Conservation (phyloP, 306 rosid genomes). For the Senna siamea region DNA sequence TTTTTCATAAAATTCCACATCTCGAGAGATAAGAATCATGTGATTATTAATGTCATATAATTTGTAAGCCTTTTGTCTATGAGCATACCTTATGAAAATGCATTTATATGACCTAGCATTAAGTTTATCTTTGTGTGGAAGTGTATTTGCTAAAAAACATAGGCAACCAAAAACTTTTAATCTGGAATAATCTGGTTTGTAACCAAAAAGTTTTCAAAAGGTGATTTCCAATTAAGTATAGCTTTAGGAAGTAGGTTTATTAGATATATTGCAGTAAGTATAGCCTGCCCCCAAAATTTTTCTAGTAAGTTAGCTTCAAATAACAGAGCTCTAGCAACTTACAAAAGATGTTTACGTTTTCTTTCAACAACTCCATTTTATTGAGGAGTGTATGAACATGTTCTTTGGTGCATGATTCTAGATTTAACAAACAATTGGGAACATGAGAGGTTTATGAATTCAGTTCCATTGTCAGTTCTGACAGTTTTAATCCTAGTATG, state of each 20-base stretch:
- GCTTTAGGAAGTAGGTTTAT: not conserved
- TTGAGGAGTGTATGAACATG: not conserved
- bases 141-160: not conserved
- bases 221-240: not conserved
- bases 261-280: not conserved
- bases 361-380: not conserved
- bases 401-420: not conserved
- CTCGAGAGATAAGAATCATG: no score
- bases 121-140: not conserved
- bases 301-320: not conserved
- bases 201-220: not conserved
- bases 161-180: not conserved
- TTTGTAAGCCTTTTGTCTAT: not conserved
- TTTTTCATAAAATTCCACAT: no score
- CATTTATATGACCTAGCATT: not conserved
- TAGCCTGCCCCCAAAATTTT: not conserved
- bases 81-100: not conserved
- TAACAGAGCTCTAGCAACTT: not conserved
- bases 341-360: not conserved
- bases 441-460: no score
- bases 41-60: not conserved
- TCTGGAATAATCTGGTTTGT: not conserved
- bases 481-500: no score
- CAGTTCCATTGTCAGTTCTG: not conserved
- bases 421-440: no score